Percentiles rank a stretch among this genome's conserved stretches.
Conservation (phyloP, 2,329 filamentous ascomycete genomes). For the Neofusicoccum parvum region DNA sequence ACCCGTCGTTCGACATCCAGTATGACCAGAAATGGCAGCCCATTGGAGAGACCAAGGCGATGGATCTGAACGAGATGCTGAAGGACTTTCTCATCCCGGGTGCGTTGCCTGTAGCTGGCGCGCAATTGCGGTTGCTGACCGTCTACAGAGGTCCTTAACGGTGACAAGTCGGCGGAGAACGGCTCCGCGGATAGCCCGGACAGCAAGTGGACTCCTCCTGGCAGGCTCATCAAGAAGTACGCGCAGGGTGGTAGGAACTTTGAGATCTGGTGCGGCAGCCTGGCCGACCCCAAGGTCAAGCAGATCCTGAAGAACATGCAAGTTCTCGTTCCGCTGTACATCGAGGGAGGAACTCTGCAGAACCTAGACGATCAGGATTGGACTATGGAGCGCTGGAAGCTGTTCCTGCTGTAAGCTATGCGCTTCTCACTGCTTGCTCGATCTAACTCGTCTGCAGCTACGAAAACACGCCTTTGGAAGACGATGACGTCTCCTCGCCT, state of each 20-base stretch:
- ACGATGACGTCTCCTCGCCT: slow-evolving; percentile 29
- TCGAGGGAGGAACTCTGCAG: slow-evolving; percentile 86
- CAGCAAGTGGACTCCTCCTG: slow-evolving; percentile 72
- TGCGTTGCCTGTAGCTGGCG: slow-evolving; percentile 39
- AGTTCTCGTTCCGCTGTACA: slow-evolving; percentile 81
- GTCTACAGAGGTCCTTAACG: slow-evolving; percentile 61
- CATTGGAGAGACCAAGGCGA: slow-evolving; percentile 67
- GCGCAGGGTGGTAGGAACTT: slow-evolving; percentile 64
- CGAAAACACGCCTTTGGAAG: slow-evolving; percentile 36
- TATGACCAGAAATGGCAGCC: slow-evolving; percentile 72
- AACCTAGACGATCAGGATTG: slow-evolving; percentile 69
- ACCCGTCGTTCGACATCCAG: slow-evolving; percentile 71
- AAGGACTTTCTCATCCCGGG: slow-evolving; percentile 66
- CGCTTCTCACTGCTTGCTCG: slow-evolving; percentile 24
- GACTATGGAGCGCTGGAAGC: slow-evolving; percentile 79
- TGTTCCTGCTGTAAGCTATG: slow-evolving; percentile 70
- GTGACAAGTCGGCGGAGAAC: slow-evolving; percentile 1
- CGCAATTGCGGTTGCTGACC: slow-evolving; percentile 10
- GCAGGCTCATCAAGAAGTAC: slow-evolving; percentile 68
- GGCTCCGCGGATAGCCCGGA: slow-evolving; percentile 32
- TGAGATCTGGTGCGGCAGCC: slow-evolving; percentile 80
- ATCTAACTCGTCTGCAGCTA: slow-evolving; percentile 25
- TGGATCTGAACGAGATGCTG: slow-evolving; percentile 68
- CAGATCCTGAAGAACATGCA: slow-evolving; percentile 79
- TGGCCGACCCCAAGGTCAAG: slow-evolving; percentile 70